Evolutionary conservation across 1,139 yeast genomes (phyloP).

Genomic region (Suhomyces atakaporum): DNA sequence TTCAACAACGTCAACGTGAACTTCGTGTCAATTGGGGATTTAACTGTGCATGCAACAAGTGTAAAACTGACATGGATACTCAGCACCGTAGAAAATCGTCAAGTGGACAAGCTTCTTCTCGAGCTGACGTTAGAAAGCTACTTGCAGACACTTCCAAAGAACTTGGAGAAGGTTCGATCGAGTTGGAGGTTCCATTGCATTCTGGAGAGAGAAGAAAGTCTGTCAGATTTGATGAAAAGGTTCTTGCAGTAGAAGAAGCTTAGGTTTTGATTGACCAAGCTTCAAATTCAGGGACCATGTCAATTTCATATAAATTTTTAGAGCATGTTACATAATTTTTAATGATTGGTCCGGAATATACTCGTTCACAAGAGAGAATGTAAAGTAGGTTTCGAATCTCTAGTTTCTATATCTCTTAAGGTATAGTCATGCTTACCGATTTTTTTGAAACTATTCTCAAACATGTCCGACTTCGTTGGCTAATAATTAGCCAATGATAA

Average conservation of each 20-base stretch:
- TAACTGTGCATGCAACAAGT: constrained; percentile 66
- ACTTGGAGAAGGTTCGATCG: constrained; percentile 48
- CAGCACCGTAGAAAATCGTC: constrained; percentile 41
- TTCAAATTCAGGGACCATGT: too few species aligned
- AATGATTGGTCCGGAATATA: too few species aligned
- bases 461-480: too few species aligned
- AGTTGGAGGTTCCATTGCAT: constrained; percentile 44
- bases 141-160: constrained; percentile 37
- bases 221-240: constrained; percentile 71
- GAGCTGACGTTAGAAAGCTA: constrained; percentile 50
- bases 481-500: too few species aligned
- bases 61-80: constrained; percentile 55
- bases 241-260: constrained; percentile 37
- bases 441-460: too few species aligned
- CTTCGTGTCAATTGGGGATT: constrained; percentile 84
- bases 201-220: constrained; percentile 62
- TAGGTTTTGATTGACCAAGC: too few species aligned
- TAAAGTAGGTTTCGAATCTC: too few species aligned
- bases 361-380: too few species aligned
- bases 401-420: too few species aligned
- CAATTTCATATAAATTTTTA: too few species aligned
- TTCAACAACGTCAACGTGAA: constrained; percentile 64
- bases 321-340: too few species aligned
- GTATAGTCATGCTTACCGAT: too few species aligned
- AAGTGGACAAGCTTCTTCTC: constrained; percentile 21